phyloP scores from a whole-genome alignment of 768 basidiomycete genomes.

The Pholiota conissans region DNA sequence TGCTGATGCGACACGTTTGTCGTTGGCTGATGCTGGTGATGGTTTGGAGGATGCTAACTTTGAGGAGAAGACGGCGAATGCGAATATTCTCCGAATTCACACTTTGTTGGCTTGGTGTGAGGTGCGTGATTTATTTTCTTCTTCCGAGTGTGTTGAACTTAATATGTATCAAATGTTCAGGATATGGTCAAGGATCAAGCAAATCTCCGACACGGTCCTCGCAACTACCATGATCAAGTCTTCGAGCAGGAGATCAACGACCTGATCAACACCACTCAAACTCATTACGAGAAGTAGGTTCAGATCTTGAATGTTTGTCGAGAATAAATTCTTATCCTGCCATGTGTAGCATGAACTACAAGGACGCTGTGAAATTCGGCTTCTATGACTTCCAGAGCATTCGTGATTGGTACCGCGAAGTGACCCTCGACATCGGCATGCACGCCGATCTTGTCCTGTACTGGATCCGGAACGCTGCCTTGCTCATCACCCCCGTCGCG shows the following conservation, averaged over 20 bases:
- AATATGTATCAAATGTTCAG: conserved; percentile 32
- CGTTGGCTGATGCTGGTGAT: conserved; percentile 95
- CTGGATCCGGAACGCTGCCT: conserved; percentile 81
- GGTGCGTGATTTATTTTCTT: conserved; percentile 39
- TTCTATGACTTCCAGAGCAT: conserved; percentile 93
- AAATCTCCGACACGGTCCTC: conserved; percentile 71
- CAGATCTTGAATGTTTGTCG: too few relatives aligned
- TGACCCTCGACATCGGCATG: conserved; percentile 88
- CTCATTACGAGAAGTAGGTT: conserved; percentile 78
- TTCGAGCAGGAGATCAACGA: conserved; percentile 93
- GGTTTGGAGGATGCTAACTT: conserved; percentile 99
- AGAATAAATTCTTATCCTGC: background rate
- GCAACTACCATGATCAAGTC: conserved; percentile 82
- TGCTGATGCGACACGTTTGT: conserved; percentile 90
- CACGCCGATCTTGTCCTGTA: conserved; percentile 82
- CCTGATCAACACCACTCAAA: conserved; percentile 79
- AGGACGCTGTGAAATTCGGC: conserved; percentile 91
- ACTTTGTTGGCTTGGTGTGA: conserved; percentile 93
- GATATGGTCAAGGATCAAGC: conserved; percentile 77
- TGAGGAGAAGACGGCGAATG: conserved; percentile 97
- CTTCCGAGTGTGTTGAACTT: background rate
- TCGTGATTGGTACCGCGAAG: conserved; percentile 96
- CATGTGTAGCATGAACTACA: conserved; percentile 81
- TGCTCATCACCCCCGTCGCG: conserved; percentile 84
- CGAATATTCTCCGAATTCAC: conserved; percentile 90